A percentile compares a stretch with the other conserved stretches of the same genome.
Evolutionary conservation across 1,284 basidiomycete genomes (phyloP).

Genomic region (Afroboletus lepidellus): DNA sequence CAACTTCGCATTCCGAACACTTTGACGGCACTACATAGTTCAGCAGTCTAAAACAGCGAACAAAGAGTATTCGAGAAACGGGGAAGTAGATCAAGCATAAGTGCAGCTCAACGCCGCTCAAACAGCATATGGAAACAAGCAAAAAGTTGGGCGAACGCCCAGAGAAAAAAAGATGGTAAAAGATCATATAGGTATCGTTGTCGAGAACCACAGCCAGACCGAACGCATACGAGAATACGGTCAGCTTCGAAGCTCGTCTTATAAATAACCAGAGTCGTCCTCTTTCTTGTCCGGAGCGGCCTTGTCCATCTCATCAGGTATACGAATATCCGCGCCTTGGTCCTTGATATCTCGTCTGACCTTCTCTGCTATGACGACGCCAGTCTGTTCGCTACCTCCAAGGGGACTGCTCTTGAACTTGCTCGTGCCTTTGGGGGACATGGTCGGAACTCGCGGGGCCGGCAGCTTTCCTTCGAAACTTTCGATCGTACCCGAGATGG

Average conservation of each 20-base stretch:
- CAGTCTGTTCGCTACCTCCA: slow-evolving; percentile 41
- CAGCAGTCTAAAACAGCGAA: neutral
- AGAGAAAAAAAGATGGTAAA: neutral
- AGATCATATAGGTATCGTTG: neutral
- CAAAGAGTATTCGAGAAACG: neutral
- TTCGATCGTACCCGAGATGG: slow-evolving; percentile 13
- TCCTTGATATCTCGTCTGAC: slow-evolving; percentile 35
- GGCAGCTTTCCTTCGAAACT: slow-evolving; percentile 11
- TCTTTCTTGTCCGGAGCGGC: slow-evolving; percentile 23
- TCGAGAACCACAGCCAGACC: slow-evolving; percentile 1
- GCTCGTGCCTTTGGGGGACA: slow-evolving; percentile 43
- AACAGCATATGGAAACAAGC: slow-evolving; percentile 1
- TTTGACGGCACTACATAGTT: too few relatives aligned
- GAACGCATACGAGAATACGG: neutral
- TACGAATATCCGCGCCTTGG: slow-evolving; percentile 21
- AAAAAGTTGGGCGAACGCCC: neutral
- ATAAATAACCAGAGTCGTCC: slow-evolving; percentile 30
- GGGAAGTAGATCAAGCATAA: slow-evolving; percentile 3
- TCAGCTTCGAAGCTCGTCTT: slow-evolving; percentile 5
- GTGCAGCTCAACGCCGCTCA: slow-evolving; percentile 19
- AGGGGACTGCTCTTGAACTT: slow-evolving; percentile 72
- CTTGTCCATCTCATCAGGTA: slow-evolving; percentile 23
- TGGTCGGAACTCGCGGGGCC: slow-evolving; percentile 19
- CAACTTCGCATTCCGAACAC: neutral
- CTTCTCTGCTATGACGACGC: slow-evolving; percentile 43